Evolutionary conservation across 1,284 basidiomycete species (phyloP).

Genomic region (Cutaneotrichosporon sp.): DNA sequence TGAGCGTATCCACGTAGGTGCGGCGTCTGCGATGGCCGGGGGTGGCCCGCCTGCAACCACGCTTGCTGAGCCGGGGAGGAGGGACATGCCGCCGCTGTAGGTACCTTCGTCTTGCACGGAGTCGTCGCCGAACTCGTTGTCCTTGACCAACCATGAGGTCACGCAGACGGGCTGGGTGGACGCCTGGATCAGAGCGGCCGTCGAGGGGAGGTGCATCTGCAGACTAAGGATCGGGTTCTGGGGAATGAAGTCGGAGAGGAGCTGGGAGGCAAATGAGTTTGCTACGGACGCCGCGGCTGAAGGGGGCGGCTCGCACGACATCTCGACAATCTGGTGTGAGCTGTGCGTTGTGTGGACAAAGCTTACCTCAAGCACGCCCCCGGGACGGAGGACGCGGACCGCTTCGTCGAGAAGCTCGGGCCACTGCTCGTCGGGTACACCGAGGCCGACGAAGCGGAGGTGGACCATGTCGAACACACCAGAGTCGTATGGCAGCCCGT

Average conservation of each 20-base stretch:
- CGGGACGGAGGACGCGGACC: conserved; percentile 40
- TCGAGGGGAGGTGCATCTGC: conserved; percentile 28
- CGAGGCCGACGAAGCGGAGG: conserved; percentile 44
- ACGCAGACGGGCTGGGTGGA: conserved; percentile 10
- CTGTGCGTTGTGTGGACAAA: too few relatives aligned
- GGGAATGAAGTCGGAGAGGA: conserved; percentile 37
- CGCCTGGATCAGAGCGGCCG: conserved; percentile 7
- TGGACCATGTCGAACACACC: conserved; percentile 47
- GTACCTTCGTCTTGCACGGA: neutral
- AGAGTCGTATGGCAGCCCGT: conserved; percentile 42
- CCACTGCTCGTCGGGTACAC: conserved; percentile 44
- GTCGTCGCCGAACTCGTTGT: neutral
- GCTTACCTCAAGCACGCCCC: conserved; percentile 45
- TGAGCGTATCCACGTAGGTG: conserved; percentile 29
- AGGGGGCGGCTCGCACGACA: conserved; percentile 31
- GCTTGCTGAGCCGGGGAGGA: neutral
- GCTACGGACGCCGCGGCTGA: conserved; percentile 21
- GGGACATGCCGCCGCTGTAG: neutral
- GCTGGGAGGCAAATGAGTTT: conserved; percentile 33
- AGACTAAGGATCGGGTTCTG: conserved; percentile 32
- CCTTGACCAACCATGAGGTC: neutral
- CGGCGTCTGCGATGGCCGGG: conserved; percentile 28
- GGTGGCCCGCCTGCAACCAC: conserved; percentile 8
- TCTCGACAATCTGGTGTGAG: conserved; percentile 39
- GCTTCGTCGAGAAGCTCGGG: conserved; percentile 41